Base-by-base conservation (phyloP, 1,284 basidiomycete genomes). In the Moesziomyces globuligerus region DNA sequence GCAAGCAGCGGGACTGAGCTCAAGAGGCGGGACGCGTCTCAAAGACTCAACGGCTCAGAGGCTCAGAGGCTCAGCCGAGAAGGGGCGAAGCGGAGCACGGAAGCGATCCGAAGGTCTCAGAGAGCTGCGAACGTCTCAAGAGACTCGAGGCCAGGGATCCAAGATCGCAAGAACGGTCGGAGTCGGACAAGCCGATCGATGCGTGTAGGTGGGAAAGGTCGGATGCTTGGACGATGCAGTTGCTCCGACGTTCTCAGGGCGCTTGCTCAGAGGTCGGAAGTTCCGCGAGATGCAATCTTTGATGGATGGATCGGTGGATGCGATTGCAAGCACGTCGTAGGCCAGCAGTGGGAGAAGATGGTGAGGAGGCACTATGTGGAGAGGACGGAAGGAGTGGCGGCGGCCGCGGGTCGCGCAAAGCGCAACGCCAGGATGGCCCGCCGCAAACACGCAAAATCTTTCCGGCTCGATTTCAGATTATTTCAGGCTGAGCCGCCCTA, bases 51-150 rank as follows among this genome's bases (percentile, higher is more conserved):
- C 39, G 46, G 55, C 54, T 65, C 61, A 65, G 43, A 53, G 26
- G 61, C 61, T 65, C 55, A 58, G 36, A 28, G 21, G 54, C 54
- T 65, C 61, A 58, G 49, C 48, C 46, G 38, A 48, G 36, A 40
- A 52, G n/a, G 46, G 44, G 36, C 43, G 42, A 38, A 17, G 32
- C 17, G 32, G 32, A 13, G 32, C 32, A 17, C 32, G 40, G 25
- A 23, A 37, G 26, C 51, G n/a, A 24, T 8, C 9, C 28, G 26
- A 38, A n/a, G 15, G 45, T 54, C 50, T 57, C 54, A 58, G 50
- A 58, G 54, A 47, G 18, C 38, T 18, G 44, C 32, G 21, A 41
- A 39, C 34, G 50, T 56, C 48, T 64, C 60, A 56, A 34, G 53
- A 53, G 44, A 56, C n/a, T 47, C 25, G 24, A 23, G 21, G 21